Conservation (phyloP, 768 basidiomycete species). For the Termitomyces sp. region DNA sequence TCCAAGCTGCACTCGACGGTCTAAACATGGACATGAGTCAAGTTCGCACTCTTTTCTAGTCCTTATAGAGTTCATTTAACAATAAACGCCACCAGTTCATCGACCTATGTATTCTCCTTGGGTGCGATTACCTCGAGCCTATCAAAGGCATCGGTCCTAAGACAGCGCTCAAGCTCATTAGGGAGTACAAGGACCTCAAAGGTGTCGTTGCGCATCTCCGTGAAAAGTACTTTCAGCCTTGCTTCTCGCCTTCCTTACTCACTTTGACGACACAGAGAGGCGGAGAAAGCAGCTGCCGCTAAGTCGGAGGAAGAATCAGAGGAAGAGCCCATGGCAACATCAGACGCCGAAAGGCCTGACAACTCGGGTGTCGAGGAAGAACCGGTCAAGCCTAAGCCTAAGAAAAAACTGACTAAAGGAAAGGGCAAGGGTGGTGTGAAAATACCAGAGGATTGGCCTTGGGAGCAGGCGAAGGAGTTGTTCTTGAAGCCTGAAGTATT, state of each 20-base stretch:
- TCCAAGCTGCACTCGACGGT: constrained; percentile 79
- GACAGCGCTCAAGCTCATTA: constrained; percentile 86
- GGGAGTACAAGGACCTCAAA: constrained; percentile 71
- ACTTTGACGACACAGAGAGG: constrained; percentile 27
- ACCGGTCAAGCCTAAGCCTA: constrained; percentile 26
- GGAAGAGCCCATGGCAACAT: constrained; percentile 37
- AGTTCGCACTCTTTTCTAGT: constrained; percentile 32
- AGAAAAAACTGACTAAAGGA: constrained; percentile 35
- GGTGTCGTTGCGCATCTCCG: constrained; percentile 73
- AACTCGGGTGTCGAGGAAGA: constrained; percentile 19
- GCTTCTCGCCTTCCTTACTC: background rate
- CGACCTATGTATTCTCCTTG: constrained; percentile 92
- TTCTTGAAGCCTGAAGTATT: constrained; percentile 89
- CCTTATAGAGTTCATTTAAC: background rate
- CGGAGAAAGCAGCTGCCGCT: constrained; percentile 32
- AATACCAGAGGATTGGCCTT: constrained; percentile 95
- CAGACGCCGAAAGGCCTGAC: constrained; percentile 39
- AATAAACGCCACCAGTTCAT: constrained; percentile 66
- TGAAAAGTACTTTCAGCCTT: constrained; percentile 49
- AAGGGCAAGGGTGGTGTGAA: constrained; percentile 74
- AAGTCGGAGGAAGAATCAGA: constrained; percentile 22
- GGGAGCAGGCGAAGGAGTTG: constrained; percentile 89
- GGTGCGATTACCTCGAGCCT: constrained; percentile 99
- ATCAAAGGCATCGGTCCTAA: constrained; percentile 96
- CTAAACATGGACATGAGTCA: constrained; percentile 90